A percentile compares a stretch with the other conserved stretches of the same genome.
Conservation (phyloP, 2,329 filamentous ascomycete species). For the Fusarium continuum region DNA sequence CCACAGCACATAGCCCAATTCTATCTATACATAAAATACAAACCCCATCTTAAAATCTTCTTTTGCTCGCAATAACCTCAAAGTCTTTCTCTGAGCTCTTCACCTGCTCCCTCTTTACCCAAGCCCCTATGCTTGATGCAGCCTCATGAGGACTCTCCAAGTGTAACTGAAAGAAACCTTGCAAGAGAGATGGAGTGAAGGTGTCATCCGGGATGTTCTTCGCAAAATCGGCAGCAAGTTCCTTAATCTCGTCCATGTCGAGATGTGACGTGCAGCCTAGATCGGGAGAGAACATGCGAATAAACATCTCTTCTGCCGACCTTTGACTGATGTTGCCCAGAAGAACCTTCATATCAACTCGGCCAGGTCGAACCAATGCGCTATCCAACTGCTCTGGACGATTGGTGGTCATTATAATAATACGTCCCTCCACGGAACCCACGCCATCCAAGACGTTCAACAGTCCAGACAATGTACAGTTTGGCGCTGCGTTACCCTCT, state of each 20-base stretch:
- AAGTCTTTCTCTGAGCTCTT: slow-evolving; percentile 45
- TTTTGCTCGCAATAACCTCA: slow-evolving; percentile 38
- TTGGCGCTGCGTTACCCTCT: slow-evolving; percentile 30
- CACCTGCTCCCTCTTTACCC: slow-evolving; percentile 50
- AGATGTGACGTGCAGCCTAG: slow-evolving; percentile 39
- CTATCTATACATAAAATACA: background rate
- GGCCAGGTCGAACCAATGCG: slow-evolving; percentile 71
- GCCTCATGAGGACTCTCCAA: slow-evolving; percentile 52
- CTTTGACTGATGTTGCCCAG: slow-evolving; percentile 60
- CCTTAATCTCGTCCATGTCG: slow-evolving; percentile 45
- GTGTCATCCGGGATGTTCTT: slow-evolving; percentile 58
- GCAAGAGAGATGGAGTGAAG: slow-evolving; percentile 60
- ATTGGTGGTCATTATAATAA: slow-evolving; percentile 80
- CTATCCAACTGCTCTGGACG: slow-evolving; percentile 70
- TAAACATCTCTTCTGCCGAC: slow-evolving; percentile 57
- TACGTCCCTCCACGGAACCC: slow-evolving; percentile 72
- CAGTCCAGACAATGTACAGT: slow-evolving; percentile 68
- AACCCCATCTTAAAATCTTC: slow-evolving; percentile 12
- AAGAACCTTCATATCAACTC: slow-evolving; percentile 70
- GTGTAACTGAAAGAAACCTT: slow-evolving; percentile 58
- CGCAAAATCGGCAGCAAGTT: slow-evolving; percentile 64
- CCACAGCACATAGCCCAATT: background rate
- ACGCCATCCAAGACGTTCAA: slow-evolving; percentile 78
- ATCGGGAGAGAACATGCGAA: slow-evolving; percentile 56
- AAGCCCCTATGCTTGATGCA: slow-evolving; percentile 46